These are phyloP conservation scores for Geranium incanum DNA, from an alignment of 441 rosid genomes.

Conservation along the genomic window DNA sequence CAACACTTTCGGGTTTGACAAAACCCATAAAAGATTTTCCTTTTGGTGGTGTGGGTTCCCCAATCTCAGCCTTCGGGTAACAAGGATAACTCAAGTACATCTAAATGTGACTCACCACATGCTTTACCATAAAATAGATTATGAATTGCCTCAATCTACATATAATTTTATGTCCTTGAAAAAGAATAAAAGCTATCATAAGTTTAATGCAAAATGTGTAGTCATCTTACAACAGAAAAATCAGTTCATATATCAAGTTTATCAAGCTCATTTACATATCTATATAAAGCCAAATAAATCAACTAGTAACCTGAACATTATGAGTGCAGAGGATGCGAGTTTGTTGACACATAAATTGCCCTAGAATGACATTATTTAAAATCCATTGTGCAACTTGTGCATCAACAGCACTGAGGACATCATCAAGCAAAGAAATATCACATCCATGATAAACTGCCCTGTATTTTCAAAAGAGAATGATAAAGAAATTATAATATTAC, in stretches of 20 bases:
- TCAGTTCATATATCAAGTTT: neutral
- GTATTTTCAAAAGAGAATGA: slow-evolving; percentile 19
- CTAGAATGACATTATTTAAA: slow-evolving; percentile 59
- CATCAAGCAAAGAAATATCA: slow-evolving; percentile 74
- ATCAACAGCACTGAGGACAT: slow-evolving; percentile 93
- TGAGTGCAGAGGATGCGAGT: slow-evolving; percentile 87
- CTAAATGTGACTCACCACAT: too few species aligned
- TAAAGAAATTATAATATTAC: slow-evolving; percentile 13
- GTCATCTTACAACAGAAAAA: neutral
- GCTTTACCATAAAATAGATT: too few species aligned
- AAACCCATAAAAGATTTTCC: too few species aligned
- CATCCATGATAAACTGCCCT: slow-evolving; percentile 81
- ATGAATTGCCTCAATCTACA: too few species aligned
- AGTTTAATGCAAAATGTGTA: neutral
- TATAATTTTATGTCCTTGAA: too few species aligned
- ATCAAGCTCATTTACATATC: slow-evolving; percentile 6
- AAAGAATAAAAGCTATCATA: neutral
- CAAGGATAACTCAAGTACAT: too few species aligned
- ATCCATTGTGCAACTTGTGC: slow-evolving; percentile 87
- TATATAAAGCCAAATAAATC: slow-evolving; percentile 12
- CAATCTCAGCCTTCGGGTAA: too few species aligned
- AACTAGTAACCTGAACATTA: slow-evolving; percentile 56
- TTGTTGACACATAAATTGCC: slow-evolving; percentile 52
- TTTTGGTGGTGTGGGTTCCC: too few species aligned
- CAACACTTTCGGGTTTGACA: too few species aligned